These are phyloP conservation scores for Wickerhamiella cacticola DNA, from an alignment of 805 yeast species.

Conservation along the genomic window DNA sequence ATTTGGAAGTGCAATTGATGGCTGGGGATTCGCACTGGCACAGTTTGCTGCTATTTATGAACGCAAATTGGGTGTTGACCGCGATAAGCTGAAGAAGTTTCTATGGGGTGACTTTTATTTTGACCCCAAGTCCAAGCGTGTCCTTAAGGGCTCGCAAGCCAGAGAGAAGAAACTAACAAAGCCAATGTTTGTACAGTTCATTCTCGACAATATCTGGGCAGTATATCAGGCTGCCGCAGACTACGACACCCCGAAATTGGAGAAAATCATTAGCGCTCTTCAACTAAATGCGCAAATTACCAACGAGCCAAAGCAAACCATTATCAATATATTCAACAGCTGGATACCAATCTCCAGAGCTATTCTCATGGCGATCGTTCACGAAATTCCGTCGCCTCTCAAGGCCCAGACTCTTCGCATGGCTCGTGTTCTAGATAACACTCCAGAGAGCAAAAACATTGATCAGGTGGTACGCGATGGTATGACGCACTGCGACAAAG, in stretches of 20 bases:
- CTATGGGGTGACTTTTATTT: constrained; percentile 90
- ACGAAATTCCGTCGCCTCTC: constrained; percentile 72
- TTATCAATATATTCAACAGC: constrained; percentile 65
- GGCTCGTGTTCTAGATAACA: constrained; percentile 49
- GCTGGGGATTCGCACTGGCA: constrained; percentile 91
- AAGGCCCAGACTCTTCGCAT: constrained; percentile 63
- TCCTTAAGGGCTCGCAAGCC: constrained; percentile 37
- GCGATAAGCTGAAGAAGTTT: constrained; percentile 67
- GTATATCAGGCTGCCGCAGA: constrained; percentile 60
- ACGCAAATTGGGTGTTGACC: constrained; percentile 70
- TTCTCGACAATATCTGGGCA: constrained; percentile 85
- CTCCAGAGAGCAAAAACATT: constrained; percentile 40
- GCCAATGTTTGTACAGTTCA: constrained; percentile 77
- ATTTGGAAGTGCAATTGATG: constrained; percentile 85
- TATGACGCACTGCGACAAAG: constrained; percentile 55
- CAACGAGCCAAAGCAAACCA: constrained; percentile 54
- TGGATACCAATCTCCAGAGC: constrained; percentile 93
- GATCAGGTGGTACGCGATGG: constrained; percentile 38
- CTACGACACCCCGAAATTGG: constrained; percentile 56
- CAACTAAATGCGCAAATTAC: constrained; percentile 55
- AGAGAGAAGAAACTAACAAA: constrained; percentile 51
- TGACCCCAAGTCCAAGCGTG: constrained; percentile 82
- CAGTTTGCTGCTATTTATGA: constrained; percentile 83
- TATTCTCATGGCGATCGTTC: constrained; percentile 69
- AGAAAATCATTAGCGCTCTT: constrained; percentile 60